Percentiles rank a stretch among this genome's conserved stretches.
Evolutionary conservation across 169 alveolate species (phyloP).

Genomic region (Eimeria necatrix): DNA sequence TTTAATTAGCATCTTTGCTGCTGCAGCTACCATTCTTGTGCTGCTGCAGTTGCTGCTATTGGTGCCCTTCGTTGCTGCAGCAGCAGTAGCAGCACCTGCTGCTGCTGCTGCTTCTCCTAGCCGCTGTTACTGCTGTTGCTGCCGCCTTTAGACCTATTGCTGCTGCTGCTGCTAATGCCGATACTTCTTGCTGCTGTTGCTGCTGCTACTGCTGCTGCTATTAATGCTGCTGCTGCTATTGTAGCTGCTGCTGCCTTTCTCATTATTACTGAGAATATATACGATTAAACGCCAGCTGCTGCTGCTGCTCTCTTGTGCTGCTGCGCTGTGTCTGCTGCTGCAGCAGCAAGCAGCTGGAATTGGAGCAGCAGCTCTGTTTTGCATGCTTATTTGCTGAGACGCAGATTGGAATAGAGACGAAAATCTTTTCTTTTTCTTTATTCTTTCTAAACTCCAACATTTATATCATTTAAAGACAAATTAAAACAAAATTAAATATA

Average conservation of each 20-base stretch:
- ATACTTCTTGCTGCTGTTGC: background rate
- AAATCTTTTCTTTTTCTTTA: no score
- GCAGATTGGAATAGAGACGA: no score
- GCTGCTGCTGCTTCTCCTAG: background rate
- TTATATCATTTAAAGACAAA: no score
- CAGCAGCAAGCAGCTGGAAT: no score
- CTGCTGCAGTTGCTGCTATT: slow-evolving; percentile 21
- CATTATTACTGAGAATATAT: background rate
- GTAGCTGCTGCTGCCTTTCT: background rate
- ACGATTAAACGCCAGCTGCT: background rate
- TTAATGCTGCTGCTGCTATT: slow-evolving; percentile 8
- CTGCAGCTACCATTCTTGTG: background rate
- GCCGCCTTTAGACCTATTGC: background rate
- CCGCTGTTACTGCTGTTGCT: background rate
- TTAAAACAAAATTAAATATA: no score
- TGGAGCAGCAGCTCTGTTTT: no score
- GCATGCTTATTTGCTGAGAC: no score
- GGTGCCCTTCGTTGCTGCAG: background rate
- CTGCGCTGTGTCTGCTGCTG: no score
- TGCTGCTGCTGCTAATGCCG: background rate
- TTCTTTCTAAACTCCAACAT: no score
- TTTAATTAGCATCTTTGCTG: no score
- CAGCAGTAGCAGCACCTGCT: background rate
- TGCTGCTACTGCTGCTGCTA: background rate
- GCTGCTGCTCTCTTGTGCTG: background rate